phyloP scores from a whole-genome alignment of 768 basidiomycete genomes.

The Boletus rubroflammeus region DNA sequence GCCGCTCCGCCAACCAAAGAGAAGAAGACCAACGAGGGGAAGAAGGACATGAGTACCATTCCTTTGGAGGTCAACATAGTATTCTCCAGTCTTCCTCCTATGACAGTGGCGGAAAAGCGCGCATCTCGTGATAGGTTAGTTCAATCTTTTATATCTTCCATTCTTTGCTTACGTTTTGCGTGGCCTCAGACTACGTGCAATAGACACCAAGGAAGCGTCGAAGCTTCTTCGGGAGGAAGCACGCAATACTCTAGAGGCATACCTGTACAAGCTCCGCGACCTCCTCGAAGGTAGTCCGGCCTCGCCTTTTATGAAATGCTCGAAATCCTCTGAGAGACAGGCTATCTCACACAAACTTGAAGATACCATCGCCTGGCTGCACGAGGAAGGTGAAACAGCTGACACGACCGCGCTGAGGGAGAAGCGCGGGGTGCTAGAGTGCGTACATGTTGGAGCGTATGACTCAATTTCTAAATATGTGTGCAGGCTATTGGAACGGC shows the following conservation, averaged over 20 bases:
- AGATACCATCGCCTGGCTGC: constrained; percentile 79
- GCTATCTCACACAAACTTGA: constrained; percentile 63
- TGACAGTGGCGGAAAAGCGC: constrained; percentile 76
- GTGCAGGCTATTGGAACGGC: constrained; percentile 67
- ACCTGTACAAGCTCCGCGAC: constrained; percentile 88
- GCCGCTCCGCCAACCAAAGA: constrained; percentile 30
- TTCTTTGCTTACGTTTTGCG: constrained; percentile 4
- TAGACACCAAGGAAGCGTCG: constrained; percentile 73
- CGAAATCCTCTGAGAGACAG: constrained; percentile 65
- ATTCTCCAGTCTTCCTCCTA: constrained; percentile 64
- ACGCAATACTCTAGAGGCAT: constrained; percentile 85
- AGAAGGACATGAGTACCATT: constrained; percentile 55
- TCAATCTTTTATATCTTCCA: background rate
- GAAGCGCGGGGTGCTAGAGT: constrained; percentile 84
- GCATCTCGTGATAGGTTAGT: constrained; percentile 67
- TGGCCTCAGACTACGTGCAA: constrained; percentile 60
- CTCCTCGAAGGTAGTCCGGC: constrained; percentile 63
- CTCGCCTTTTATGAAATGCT: constrained; percentile 83
- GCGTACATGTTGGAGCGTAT: constrained; percentile 28
- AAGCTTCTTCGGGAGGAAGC: constrained; percentile 85
- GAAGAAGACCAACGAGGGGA: constrained; percentile 37
- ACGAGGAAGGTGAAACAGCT: constrained; percentile 79
- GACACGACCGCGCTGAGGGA: constrained; percentile 70
- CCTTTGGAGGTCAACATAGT: constrained; percentile 58
- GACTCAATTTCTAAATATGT: constrained; percentile 3